phyloP scores from a whole-genome alignment of 2,329 filamentous ascomycete species.

The Diaporthe batatas region DNA sequence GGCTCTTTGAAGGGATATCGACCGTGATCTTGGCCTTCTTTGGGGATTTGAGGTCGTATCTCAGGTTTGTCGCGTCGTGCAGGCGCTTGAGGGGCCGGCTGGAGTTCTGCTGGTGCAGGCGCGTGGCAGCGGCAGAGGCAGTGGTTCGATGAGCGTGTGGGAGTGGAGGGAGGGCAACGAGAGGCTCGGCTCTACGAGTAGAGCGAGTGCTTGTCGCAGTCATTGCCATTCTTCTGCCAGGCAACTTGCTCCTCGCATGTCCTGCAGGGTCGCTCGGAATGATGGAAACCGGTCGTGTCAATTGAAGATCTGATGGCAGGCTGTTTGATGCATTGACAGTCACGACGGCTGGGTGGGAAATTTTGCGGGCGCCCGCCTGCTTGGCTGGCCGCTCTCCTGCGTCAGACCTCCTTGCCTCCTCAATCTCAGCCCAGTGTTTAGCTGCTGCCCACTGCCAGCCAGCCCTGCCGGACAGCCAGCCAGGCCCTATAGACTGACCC shows the following conservation, averaged over 20 bases:
- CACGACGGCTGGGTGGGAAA: slow-evolving; percentile 37
- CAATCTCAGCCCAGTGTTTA: slow-evolving; percentile 33
- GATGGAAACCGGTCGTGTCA: slow-evolving; percentile 36
- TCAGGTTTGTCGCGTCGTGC: slow-evolving; percentile 42
- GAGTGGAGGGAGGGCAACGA: slow-evolving; percentile 39
- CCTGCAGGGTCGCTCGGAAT: slow-evolving; percentile 32
- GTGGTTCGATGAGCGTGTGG: slow-evolving; percentile 37
- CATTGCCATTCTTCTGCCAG: slow-evolving; percentile 43
- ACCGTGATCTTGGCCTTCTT: slow-evolving; percentile 43
- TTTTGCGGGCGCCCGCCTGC: slow-evolving; percentile 39
- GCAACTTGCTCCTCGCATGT: slow-evolving; percentile 40
- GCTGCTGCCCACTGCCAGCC: slow-evolving; percentile 16
- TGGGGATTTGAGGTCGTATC: slow-evolving; percentile 40
- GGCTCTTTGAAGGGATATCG: slow-evolving; percentile 42
- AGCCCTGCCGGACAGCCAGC: slow-evolving; percentile 3
- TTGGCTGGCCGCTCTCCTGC: slow-evolving; percentile 37
- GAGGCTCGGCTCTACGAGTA: slow-evolving; percentile 43
- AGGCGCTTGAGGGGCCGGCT: slow-evolving; percentile 42
- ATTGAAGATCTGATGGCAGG: slow-evolving; percentile 39
- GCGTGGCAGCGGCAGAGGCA: slow-evolving; percentile 39
- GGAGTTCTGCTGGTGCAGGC: slow-evolving; percentile 42
- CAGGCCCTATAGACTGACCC: not conserved
- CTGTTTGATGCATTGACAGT: slow-evolving; percentile 36
- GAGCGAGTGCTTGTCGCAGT: slow-evolving; percentile 44
- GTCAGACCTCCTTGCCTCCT: slow-evolving; percentile 35